Evolutionary conservation across 176 grass and related monocot genomes (phyloP), one percentile per base, ranked within the genome.

Genomic region (Guadua angustifolia): DNA sequence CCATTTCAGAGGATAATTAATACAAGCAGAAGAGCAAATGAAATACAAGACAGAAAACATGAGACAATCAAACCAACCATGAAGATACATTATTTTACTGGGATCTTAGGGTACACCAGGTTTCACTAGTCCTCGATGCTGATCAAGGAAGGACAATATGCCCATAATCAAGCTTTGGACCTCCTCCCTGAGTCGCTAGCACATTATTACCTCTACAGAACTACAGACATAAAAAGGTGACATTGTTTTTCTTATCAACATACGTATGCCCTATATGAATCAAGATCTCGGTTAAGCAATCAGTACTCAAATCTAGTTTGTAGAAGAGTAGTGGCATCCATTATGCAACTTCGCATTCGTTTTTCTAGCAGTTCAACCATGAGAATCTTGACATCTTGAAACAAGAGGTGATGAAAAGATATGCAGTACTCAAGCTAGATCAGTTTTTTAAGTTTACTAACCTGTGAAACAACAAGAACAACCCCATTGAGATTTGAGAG

Each of bases 381-480:
- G 19, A 79, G 9, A 11, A 86, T 60, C 9, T 62, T 83, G 44
- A 21, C 55, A 69, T 29, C 64, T 58, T 84, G 49, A 83, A 73
- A 84, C 22, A 50, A 33, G 7, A 22, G 22, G n/a, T 55, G 35
- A 19, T 17, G 6, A 42, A 63, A 57, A 49, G 0, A 12, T 33
- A 57, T 67, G 38, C 14, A 29, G 29, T 29, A 29, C 29, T 24
- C 13, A 82, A 25, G 26, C 45, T 64, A 67, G n/a, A 65, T 32
- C 16, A 60, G 64, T 26, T 16, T 49, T 86, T 26, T 12, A 2
- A 85, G 67, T 82, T 83, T 39, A 21, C 87, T 83, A 77, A 80
- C 56, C 69, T 79, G 21, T 52, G 8, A 66, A 73, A 74, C 46
- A 88, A 58, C 11, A 59, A 66, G 60, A 71, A n/a, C 6, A 73